A percentile compares a stretch with the other conserved stretches of the same genome.
phyloP scores from a whole-genome alignment of 352 stramenopile genomes.

The Peronosclerospora sorghi region DNA sequence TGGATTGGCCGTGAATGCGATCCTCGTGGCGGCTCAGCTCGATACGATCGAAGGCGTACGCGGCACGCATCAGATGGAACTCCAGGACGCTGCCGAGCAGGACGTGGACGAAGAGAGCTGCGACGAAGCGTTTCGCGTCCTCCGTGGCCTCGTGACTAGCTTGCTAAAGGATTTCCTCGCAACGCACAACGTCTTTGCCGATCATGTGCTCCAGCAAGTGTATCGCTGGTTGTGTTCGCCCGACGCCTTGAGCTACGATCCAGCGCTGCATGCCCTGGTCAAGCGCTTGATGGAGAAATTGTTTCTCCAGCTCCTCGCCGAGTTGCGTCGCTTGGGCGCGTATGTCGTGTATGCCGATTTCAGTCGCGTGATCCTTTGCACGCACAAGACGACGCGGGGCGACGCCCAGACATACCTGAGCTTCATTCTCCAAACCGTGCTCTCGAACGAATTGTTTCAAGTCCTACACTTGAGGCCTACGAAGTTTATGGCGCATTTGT shows the following conservation, averaged over 20 bases:
- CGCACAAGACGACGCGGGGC: slow-evolving; percentile 56
- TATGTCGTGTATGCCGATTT: slow-evolving; percentile 89
- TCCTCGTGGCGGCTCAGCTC: slow-evolving; percentile 60
- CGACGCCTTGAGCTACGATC: slow-evolving; percentile 89
- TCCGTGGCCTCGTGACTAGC: slow-evolving; percentile 87
- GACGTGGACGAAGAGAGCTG: slow-evolving; percentile 85
- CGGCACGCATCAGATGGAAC: slow-evolving; percentile 43
- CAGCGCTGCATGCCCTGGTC: slow-evolving; percentile 89
- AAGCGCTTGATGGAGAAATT: slow-evolving; percentile 94
- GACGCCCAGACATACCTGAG: slow-evolving; percentile 90
- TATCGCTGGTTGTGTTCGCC: slow-evolving; percentile 92
- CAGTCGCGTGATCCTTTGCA: slow-evolving; percentile 60
- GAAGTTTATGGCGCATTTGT: slow-evolving; percentile 85
- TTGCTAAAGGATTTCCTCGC: slow-evolving; percentile 91
- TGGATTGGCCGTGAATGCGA: slow-evolving; percentile 63
- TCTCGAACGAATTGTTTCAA: slow-evolving; percentile 75
- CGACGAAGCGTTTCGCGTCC: slow-evolving; percentile 85
- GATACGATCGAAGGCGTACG: slow-evolving; percentile 61
- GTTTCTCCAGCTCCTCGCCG: slow-evolving; percentile 86
- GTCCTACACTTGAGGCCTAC: slow-evolving; percentile 61
- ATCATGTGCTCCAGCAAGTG: slow-evolving; percentile 93
- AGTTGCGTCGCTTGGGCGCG: slow-evolving; percentile 90
- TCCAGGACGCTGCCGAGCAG: slow-evolving; percentile 41
- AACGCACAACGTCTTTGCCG: slow-evolving; percentile 86
- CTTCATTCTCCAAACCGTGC: slow-evolving; percentile 91